phyloP scores from a whole-genome alignment of 228 moss, liverwort and hornwort species.

The Sphagnum magellanicum region DNA sequence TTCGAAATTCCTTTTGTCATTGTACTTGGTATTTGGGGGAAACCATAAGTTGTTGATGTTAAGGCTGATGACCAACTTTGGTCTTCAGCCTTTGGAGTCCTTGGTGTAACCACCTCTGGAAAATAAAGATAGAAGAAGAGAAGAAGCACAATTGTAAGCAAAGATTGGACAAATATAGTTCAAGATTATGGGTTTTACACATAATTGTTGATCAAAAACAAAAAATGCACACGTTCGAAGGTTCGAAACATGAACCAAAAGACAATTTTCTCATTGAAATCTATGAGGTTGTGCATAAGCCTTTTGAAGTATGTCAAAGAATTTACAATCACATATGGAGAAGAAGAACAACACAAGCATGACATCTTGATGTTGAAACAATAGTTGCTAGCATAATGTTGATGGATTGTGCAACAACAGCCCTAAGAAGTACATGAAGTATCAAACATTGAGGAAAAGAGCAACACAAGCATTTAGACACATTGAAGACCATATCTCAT shows the following conservation, averaged over 20 bases:
- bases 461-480: neutral
- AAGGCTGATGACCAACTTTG: neutral
- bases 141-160: neutral
- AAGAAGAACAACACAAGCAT: too few relatives aligned
- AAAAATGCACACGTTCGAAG: neutral
- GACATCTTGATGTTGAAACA: neutral
- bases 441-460: neutral
- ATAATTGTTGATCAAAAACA: neutral
- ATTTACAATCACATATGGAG: too few relatives aligned
- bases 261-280: neutral
- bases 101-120: neutral
- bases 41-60: constrained; percentile 6
- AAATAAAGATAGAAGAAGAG: neutral
- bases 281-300: neutral
- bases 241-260: neutral
- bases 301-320: neutral
- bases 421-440: too few relatives aligned
- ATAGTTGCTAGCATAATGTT: neutral
- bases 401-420: neutral
- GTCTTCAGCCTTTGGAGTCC: neutral
- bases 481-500: neutral
- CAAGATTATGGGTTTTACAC: neutral
- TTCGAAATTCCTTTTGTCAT: neutral
- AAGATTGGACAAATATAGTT: neutral
- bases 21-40: neutral